Conservation (phyloP, 257 asterid genomes). For the Nicotiana paniculata region DNA sequence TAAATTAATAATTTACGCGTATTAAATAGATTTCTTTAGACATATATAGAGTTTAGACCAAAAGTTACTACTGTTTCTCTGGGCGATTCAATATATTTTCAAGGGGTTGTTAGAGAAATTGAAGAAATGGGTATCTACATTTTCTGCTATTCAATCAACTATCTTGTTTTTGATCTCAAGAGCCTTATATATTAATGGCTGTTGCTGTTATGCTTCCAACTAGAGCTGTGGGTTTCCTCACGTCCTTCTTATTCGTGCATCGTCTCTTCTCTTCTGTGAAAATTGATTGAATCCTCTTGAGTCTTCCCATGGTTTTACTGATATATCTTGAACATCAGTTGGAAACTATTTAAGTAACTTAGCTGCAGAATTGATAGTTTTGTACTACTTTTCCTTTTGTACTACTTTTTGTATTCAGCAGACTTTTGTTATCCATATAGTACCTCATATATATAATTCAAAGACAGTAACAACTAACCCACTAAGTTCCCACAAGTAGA, state of each 20-base stretch:
- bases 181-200: conserved; percentile 11
- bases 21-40: too few species aligned
- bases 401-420: too few species aligned
- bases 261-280: conserved; percentile 19
- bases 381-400: neutral
- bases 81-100: too few species aligned
- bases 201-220: conserved; percentile 18
- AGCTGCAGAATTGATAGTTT: neutral
- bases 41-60: too few species aligned
- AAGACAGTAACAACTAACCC: too few species aligned
- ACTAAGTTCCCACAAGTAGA: too few species aligned
- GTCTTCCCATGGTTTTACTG: neutral
- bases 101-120: conserved; percentile 6
- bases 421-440: too few species aligned
- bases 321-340: neutral
- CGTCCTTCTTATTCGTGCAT: conserved; percentile 18
- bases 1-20: too few species aligned
- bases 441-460: too few species aligned
- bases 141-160: conserved; percentile 13
- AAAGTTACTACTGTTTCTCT: too few species aligned
- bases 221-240: conserved; percentile 14
- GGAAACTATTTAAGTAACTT: neutral
- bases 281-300: neutral
- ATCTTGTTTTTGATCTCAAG: conserved; percentile 20
- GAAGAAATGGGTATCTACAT: conserved; percentile 11